phyloP scores from a whole-genome alignment of 1,139 yeast genomes.

The Geotrichum fermentans region DNA sequence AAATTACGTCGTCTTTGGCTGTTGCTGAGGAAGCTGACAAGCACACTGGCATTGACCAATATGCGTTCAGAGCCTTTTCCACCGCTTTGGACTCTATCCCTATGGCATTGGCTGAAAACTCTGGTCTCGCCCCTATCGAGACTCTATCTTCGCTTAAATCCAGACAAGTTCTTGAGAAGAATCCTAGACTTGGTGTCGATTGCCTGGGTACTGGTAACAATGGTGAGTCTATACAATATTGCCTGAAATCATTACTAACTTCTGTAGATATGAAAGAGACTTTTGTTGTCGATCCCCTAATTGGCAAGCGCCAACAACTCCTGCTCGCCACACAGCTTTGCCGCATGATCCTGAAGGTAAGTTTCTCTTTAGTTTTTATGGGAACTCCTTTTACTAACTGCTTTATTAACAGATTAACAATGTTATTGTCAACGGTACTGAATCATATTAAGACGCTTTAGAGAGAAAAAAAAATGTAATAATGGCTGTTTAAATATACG shows the following conservation, averaged over 20 bases:
- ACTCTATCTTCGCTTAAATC: slow-evolving; percentile 79
- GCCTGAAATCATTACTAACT: slow-evolving; percentile 38
- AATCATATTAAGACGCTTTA: slow-evolving; percentile 41
- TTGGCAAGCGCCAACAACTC: slow-evolving; percentile 94
- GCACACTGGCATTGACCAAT: slow-evolving; percentile 93
- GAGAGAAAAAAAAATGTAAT: neutral
- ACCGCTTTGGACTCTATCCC: slow-evolving; percentile 88
- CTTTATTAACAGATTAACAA: slow-evolving; percentile 58
- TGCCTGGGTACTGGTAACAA: slow-evolving; percentile 78
- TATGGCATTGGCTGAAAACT: slow-evolving; percentile 92
- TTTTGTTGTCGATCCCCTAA: slow-evolving; percentile 93
- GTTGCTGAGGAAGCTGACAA: slow-evolving; percentile 89
- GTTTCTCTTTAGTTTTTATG: neutral
- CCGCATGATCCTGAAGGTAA: slow-evolving; percentile 79
- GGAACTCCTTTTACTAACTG: slow-evolving; percentile 7
- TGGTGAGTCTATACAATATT: slow-evolving; percentile 23
- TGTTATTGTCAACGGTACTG: slow-evolving; percentile 88
- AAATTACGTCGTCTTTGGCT: slow-evolving; percentile 85
- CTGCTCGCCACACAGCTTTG: slow-evolving; percentile 93
- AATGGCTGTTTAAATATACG: neutral
- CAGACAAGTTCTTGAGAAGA: slow-evolving; percentile 70
- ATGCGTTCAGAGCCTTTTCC: slow-evolving; percentile 94
- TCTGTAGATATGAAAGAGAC: slow-evolving; percentile 69
- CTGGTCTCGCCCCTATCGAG: slow-evolving; percentile 92
- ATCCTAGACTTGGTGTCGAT: slow-evolving; percentile 81